These are phyloP conservation scores for Yamadazyma conglobata DNA, from an alignment of 1,139 yeast species.

Conservation along the genomic window DNA sequence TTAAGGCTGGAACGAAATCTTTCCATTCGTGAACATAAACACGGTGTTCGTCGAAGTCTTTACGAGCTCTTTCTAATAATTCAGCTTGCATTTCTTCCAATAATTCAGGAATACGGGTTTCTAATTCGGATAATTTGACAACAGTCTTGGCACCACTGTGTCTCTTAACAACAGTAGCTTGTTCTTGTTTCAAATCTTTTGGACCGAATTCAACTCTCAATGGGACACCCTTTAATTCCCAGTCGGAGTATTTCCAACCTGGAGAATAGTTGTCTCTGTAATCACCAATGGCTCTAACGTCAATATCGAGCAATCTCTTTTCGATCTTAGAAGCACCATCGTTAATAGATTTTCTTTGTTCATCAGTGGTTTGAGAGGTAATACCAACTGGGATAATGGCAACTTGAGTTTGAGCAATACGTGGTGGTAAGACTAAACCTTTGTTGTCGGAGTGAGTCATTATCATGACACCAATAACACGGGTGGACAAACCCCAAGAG, in stretches of 20 bases:
- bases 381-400: slow-evolving; percentile 94
- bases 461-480: slow-evolving; percentile 98
- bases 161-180: slow-evolving; percentile 89
- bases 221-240: slow-evolving; percentile 96
- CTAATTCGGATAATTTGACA: slow-evolving; percentile 64
- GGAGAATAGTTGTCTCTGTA: slow-evolving; percentile 93
- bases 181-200: slow-evolving; percentile 77
- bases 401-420: slow-evolving; percentile 89
- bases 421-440: slow-evolving; percentile 97
- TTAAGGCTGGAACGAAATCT: slow-evolving; percentile 90
- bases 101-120: slow-evolving; percentile 65
- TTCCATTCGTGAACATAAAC: slow-evolving; percentile 79
- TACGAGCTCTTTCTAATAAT: slow-evolving; percentile 75
- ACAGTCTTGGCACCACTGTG: slow-evolving; percentile 75
- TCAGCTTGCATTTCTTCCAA: slow-evolving; percentile 78
- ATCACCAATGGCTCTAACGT: slow-evolving; percentile 78
- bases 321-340: slow-evolving; percentile 71
- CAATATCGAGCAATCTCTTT: slow-evolving; percentile 49
- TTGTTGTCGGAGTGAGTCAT: slow-evolving; percentile 99
- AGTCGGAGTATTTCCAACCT: slow-evolving; percentile 98
- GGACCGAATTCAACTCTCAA: slow-evolving; percentile 95
- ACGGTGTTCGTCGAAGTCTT: slow-evolving; percentile 77
- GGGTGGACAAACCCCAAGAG: slow-evolving; percentile 98
- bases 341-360: slow-evolving; percentile 64
- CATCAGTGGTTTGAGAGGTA: slow-evolving; percentile 80